A percentile compares a stretch with the other conserved stretches of the same genome.
Evolutionary conservation across 306 rosid genomes (phyloP).

Genomic region (Inga laurina): DNA sequence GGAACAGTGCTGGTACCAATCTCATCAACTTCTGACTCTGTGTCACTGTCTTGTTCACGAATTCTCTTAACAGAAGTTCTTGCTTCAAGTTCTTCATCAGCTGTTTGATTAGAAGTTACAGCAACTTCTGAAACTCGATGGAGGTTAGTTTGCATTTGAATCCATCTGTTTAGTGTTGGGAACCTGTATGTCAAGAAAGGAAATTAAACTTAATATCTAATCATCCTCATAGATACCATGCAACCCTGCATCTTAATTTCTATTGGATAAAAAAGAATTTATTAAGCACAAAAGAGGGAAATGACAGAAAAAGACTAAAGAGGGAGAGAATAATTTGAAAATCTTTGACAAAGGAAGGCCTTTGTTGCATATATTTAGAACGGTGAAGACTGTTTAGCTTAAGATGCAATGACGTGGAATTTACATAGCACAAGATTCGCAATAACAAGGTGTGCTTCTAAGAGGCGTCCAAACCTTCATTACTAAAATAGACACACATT

Average conservation of each 20-base stretch:
- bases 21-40: constrained; percentile 86
- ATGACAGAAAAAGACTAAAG: neutral
- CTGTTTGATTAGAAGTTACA: constrained; percentile 68
- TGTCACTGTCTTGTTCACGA: constrained; percentile 79
- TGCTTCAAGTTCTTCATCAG: constrained; percentile 51
- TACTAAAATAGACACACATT: constrained; percentile 1
- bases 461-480: neutral
- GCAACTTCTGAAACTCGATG: constrained; percentile 97
- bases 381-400: neutral
- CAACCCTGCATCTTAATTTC: constrained; percentile 12
- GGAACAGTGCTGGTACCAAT: constrained; percentile 58
- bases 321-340: neutral
- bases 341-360: neutral
- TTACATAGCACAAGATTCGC: neutral
- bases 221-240: neutral
- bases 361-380: neutral
- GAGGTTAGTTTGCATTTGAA: constrained; percentile 97
- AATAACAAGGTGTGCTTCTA: neutral
- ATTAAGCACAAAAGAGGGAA: constrained; percentile 6
- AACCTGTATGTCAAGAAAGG: constrained; percentile 57
- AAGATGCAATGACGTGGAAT: neutral
- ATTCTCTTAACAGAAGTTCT: constrained; percentile 85
- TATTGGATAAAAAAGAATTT: constrained; percentile 12
- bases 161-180: constrained; percentile 98
- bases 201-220: constrained; percentile 31